Evolutionary conservation across 495 filamentous ascomycete species (phyloP).

Genomic region (Annulohypoxylon bovei): DNA sequence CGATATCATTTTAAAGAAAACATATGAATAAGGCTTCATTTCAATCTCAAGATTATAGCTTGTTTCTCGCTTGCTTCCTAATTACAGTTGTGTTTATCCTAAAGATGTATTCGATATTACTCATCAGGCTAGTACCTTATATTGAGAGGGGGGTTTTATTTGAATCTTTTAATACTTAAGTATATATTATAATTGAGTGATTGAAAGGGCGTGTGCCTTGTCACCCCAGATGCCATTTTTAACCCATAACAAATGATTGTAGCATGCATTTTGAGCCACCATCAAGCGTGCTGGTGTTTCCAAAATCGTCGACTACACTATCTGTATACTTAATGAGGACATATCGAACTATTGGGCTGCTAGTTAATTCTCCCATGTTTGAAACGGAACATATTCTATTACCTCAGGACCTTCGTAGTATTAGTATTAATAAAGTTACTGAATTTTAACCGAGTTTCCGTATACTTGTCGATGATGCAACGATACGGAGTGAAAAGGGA

Average conservation of each 20-base stretch:
- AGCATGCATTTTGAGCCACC: slow-evolving; percentile 47
- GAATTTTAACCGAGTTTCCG: slow-evolving; percentile 45
- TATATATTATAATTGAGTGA: slow-evolving; percentile 44
- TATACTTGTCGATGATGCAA: slow-evolving; percentile 38
- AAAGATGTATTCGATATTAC: not conserved
- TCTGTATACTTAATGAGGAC: slow-evolving; percentile 46
- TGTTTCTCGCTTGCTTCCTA: not conserved
- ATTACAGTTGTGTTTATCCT: not conserved
- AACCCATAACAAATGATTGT: not conserved
- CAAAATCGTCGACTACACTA: slow-evolving; percentile 44
- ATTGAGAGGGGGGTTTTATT: too few species aligned
- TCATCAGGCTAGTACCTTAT: not conserved
- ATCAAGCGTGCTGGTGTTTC: slow-evolving; percentile 43
- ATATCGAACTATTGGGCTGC: slow-evolving; percentile 58
- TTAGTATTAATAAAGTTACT: slow-evolving; percentile 47
- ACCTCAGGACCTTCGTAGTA: slow-evolving; percentile 43
- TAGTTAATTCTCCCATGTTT: slow-evolving; percentile 50
- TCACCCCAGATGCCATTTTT: not conserved
- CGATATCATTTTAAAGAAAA: not conserved
- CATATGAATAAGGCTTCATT: not conserved
- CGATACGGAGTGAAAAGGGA: slow-evolving; percentile 31
- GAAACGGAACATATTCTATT: slow-evolving; percentile 55
- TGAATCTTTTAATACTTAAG: too few species aligned
- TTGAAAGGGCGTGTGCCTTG: slow-evolving; percentile 28
- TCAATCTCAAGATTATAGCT: not conserved